phyloP scores from a whole-genome alignment of 805 yeast species.

The Metschnikowia colocasiae region DNA sequence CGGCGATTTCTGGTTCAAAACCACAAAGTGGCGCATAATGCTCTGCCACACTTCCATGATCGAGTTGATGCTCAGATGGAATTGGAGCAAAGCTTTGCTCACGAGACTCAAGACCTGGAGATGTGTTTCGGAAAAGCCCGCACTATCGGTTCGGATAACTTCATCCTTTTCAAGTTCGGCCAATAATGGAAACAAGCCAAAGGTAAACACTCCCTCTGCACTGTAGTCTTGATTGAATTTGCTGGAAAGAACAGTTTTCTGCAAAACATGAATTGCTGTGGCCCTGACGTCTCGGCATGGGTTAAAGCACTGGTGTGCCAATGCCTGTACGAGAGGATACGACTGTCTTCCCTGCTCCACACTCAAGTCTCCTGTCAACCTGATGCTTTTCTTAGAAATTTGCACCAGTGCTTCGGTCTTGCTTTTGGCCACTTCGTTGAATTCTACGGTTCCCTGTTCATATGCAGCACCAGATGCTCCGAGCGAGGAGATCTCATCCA shows the following conservation, averaged over 20 bases:
- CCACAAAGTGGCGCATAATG: slow-evolving; percentile 31
- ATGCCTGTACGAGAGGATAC: slow-evolving; percentile 70
- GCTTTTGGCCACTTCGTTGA: slow-evolving; percentile 42
- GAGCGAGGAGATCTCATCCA: slow-evolving; percentile 76
- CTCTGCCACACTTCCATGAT: slow-evolving; percentile 36
- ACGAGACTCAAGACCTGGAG: slow-evolving; percentile 62
- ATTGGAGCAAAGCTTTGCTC: slow-evolving; percentile 50
- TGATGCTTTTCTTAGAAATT: slow-evolving; percentile 58
- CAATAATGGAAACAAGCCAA: slow-evolving; percentile 71
- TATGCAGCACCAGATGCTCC: slow-evolving; percentile 77
- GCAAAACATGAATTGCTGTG: slow-evolving; percentile 61
- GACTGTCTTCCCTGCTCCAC: slow-evolving; percentile 35
- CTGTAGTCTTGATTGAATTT: slow-evolving; percentile 37
- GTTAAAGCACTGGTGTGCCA: slow-evolving; percentile 85
- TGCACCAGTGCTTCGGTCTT: slow-evolving; percentile 46
- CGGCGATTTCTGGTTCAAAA: slow-evolving; percentile 23
- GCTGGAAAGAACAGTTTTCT: slow-evolving; percentile 45
- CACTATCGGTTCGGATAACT: slow-evolving; percentile 50
- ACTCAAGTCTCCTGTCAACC: slow-evolving; percentile 53
- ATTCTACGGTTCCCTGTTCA: slow-evolving; percentile 47
- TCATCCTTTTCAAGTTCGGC: slow-evolving; percentile 66
- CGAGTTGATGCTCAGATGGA: slow-evolving; percentile 19
- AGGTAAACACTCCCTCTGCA: slow-evolving; percentile 59
- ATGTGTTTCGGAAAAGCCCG: slow-evolving; percentile 64
- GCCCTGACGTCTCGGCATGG: slow-evolving; percentile 77